Base-by-base conservation (phyloP, 768 basidiomycete genomes). In the Termitomyces sp. region DNA sequence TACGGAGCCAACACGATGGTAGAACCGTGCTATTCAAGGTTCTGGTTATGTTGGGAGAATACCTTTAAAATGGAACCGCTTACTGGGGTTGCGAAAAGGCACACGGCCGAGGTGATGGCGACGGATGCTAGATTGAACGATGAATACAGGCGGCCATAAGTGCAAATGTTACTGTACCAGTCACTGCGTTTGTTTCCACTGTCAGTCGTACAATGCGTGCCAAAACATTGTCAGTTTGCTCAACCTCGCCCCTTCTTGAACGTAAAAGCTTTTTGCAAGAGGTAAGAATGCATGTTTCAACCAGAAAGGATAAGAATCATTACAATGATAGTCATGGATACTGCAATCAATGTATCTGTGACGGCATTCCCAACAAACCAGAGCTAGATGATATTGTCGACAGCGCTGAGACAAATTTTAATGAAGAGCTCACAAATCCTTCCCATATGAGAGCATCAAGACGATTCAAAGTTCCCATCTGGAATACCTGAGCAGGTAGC, bases 31-130 rank as follows among this genome's bases (percentile, higher is more conserved):
- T 34, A 5, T 34, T 34, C 12, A 34, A 12, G 12, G 12, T 34
- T 14, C 15, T 17, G 76, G 81, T 62, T 44, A 75, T 10, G 53
- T 44, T 28, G 7, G 64, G 72, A 34, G n/a, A 57, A 74, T 38
- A 12, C 0, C n/a, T 41, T 41, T 8, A 10, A 21, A 41, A 3
- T n/a, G n/a, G 21, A 3, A 11, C 4, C 3, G 2, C 40, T 9
- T 41, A 41, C 40, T 21, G 40, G 40, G 10, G 11, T 4, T 21
- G 19, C 40, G 3, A 32, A 32, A 8, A 41, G 8, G 17, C n/a
- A n/a, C 12, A 21, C 19, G 17, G 3, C 5, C 9, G 40, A 41
- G 40, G 19, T 41, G 10, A 41, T n/a, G 19, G 40, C 40, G 10
- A n/a, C n/a, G 19, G 40, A 41, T 10, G 40, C 40, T 41, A 41